These are phyloP conservation scores for Physocladia obscura DNA, from an alignment of 192 early-diverging fungal genomes.

Conservation along the genomic window DNA sequence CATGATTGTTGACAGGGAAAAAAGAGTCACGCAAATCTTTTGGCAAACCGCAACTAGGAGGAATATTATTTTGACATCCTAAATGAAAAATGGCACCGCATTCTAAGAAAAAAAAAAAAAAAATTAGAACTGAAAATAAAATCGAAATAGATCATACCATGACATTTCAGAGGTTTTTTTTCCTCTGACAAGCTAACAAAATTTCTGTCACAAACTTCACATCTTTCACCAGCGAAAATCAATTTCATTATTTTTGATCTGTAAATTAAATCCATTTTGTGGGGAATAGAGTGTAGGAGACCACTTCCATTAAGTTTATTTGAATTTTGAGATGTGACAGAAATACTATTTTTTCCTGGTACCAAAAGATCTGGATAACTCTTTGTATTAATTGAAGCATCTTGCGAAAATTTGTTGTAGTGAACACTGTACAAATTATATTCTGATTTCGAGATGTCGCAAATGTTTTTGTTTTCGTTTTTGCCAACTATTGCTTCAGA, in stretches of 20 bases:
- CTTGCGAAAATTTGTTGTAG: conserved; percentile 3
- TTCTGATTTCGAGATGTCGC: too few relatives aligned
- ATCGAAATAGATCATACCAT: not conserved
- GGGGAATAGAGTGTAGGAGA: conserved; percentile 18
- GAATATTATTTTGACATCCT: not conserved
- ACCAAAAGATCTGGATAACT: too few relatives aligned
- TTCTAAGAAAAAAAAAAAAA: not conserved
- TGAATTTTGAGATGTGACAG: too few relatives aligned
- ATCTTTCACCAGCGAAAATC: conserved; percentile 10
- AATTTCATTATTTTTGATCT: conserved; percentile 3
- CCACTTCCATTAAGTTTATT: conserved; percentile 3
- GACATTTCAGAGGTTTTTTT: conserved; percentile 7
- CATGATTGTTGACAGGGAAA: conserved; percentile 17
- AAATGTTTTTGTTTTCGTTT: not conserved
- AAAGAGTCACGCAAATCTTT: conserved; percentile 9
- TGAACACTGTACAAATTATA: not conserved
- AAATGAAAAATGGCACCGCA: conserved; percentile 18
- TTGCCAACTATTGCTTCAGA: not conserved
- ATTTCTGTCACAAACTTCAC: conserved; percentile 9
- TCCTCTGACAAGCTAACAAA: conserved; percentile 1
- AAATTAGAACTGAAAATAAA: not conserved
- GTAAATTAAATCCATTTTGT: not conserved
- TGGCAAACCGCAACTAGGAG: conserved; percentile 17
- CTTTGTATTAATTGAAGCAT: too few relatives aligned
- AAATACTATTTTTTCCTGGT: too few relatives aligned